Evolutionary conservation across 139 green algal genomes (phyloP).

Genomic region (Astrephomene gubernaculifera): DNA sequence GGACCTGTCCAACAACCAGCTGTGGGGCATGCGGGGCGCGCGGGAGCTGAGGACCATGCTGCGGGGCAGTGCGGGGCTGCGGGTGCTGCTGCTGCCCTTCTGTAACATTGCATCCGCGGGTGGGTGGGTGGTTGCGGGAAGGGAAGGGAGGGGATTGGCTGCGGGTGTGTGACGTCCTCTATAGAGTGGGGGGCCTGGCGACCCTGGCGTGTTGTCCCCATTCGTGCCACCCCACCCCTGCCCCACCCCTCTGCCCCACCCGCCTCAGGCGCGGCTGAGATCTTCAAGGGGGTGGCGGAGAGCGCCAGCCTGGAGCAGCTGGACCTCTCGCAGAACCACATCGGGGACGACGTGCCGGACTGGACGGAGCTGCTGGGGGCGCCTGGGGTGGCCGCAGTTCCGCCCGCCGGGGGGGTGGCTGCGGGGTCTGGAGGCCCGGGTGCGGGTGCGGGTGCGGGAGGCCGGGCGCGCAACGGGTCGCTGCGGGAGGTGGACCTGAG

Average conservation of each 20-base stretch:
- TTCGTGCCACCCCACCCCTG: neutral
- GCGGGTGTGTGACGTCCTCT: no score
- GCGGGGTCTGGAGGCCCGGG: no score
- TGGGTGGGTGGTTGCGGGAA: neutral
- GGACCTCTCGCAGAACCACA: conserved; percentile 37
- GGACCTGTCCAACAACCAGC: conserved; percentile 43
- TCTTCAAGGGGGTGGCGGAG: conserved; percentile 21
- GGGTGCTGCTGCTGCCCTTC: conserved; percentile 37
- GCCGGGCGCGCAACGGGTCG: neutral
- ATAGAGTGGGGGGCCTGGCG: no score
- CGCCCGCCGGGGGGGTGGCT: no score
- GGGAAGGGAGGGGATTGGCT: neutral
- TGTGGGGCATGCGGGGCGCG: conserved; percentile 37
- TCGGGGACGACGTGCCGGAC: conserved; percentile 34
- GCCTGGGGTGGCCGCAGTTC: no score
- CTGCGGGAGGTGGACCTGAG: conserved; percentile 32
- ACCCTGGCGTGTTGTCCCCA: neutral
- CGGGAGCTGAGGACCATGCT: conserved; percentile 31
- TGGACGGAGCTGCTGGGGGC: neutral
- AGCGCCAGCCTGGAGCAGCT: conserved; percentile 20
- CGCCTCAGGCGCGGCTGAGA: conserved; percentile 19
- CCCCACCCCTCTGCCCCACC: neutral
- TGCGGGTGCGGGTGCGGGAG: no score
- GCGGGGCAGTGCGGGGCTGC: neutral
- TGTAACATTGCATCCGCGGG: conserved; percentile 30